Base-by-base conservation (phyloP, 2,329 filamentous ascomycete species). In the Arthrobotrys sinensis region DNA sequence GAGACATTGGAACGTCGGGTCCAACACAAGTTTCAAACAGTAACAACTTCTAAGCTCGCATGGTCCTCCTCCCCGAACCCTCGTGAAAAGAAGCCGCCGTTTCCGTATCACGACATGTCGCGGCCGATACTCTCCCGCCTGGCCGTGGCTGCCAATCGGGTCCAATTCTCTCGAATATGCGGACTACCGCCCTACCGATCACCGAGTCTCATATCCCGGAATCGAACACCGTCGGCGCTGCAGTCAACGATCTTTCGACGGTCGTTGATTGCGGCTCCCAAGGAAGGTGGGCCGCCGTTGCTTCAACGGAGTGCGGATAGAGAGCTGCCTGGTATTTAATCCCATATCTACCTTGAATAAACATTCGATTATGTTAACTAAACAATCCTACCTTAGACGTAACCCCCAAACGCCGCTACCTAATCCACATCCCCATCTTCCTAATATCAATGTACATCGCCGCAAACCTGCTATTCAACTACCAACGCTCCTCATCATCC, bases 381-480 rank as follows among this genome's bases (percentile, higher is more conserved):
- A 34, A 28, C 7, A 52, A 34, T n/a, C n/a, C n/a, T n/a, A n/a
- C n/a, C n/a, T n/a, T n/a, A 64, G 80, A 76, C 68, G 73, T 55
- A 75, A 83, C 85, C 72, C 83, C 85, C 71, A 83, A 83, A 60
- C 89, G 89, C 83, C 87, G 88, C 81, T 94, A 92, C 92, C 83
- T 87, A 69, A 89, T 89, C 81, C 93, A 93, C 0, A 85, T 97
- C 38, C 95, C 95, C 67, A 86, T 97, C 83, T 98, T 98, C 88
- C 84, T 91, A 66, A 85, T 89, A 80, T 66, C 70, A 1, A 86
- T 93, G 80, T 90, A 97, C 81, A 88, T 89, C 60, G 87, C 88
- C 69, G 91, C 91, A 81, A 91, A 91, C 80, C 86, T 96, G 77
- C 97, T 99, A 85, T 98, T 99, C 91, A 99, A 99, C 88, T 98